phyloP scores from a whole-genome alignment of 2,329 filamentous ascomycete genomes.

The Fusarium azukiicola region DNA sequence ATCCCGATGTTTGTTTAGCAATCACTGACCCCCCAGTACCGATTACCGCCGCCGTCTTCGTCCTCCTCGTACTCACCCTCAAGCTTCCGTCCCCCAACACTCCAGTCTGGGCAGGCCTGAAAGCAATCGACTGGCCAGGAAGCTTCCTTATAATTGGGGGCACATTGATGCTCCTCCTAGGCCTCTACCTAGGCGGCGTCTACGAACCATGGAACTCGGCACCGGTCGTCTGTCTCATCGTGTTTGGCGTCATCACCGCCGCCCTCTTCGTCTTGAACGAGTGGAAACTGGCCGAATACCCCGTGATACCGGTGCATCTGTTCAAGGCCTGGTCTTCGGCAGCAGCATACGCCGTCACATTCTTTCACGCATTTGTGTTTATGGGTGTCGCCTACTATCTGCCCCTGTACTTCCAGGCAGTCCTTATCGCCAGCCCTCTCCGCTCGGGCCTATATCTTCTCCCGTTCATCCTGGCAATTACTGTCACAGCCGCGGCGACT shows the following conservation, averaged over 20 bases:
- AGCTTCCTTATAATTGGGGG: conserved; percentile 81
- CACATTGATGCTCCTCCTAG: conserved; percentile 85
- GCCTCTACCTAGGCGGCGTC: conserved; percentile 85
- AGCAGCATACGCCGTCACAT: conserved; percentile 72
- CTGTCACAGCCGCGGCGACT: conserved; percentile 65
- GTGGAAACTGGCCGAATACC: conserved; percentile 80
- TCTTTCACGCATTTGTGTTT: conserved; percentile 77
- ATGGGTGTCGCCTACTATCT: conserved; percentile 85
- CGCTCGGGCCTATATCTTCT: conserved; percentile 81
- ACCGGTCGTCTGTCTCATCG: conserved; percentile 80
- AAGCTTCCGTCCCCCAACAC: conserved; percentile 85
- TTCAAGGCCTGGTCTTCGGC: conserved; percentile 78
- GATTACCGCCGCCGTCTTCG: conserved; percentile 75
- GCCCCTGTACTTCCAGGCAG: conserved; percentile 87
- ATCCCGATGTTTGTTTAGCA: fast-evolving
- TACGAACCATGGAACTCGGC: conserved; percentile 81
- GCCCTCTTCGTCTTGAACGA: conserved; percentile 80
- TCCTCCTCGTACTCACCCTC: conserved; percentile 80
- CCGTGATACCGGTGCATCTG: conserved; percentile 84
- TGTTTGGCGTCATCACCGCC: conserved; percentile 76
- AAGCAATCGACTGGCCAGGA: conserved; percentile 81
- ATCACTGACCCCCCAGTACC: conserved; percentile 60
- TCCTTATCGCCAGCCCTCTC: conserved; percentile 79
- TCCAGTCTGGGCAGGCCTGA: conserved; percentile 79
- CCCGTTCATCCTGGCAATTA: conserved; percentile 77